Conservation (phyloP, 176 grass and related monocot genomes). For the Hyparrhenia diplandra region DNA sequence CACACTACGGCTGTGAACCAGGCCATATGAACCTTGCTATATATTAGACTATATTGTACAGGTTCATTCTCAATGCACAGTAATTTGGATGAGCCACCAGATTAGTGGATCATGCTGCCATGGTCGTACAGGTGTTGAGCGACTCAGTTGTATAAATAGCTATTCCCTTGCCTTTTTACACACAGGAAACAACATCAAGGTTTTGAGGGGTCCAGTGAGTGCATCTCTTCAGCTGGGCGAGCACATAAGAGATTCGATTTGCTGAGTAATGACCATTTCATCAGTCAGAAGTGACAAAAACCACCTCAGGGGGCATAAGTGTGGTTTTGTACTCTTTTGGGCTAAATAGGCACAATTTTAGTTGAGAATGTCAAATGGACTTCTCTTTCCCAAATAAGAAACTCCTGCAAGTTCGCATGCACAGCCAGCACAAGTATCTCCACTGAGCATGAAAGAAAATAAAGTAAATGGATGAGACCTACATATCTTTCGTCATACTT, state of each 20-base stretch:
- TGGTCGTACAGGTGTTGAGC: too few relatives aligned
- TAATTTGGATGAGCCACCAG: too few relatives aligned
- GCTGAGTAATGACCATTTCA: neutral
- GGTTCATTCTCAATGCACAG: too few relatives aligned
- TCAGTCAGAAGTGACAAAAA: neutral
- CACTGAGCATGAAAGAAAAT: neutral
- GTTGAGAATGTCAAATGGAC: neutral
- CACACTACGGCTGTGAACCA: too few relatives aligned
- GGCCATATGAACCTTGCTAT: too few relatives aligned
- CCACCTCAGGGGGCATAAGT: neutral
- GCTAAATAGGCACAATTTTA: neutral
- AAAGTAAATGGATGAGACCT: too few relatives aligned
- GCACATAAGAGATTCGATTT: neutral
- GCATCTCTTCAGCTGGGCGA: neutral
- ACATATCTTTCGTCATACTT: neutral
- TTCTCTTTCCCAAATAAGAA: neutral
- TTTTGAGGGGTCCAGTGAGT: neutral
- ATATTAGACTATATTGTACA: too few relatives aligned
- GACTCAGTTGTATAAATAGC: too few relatives aligned
- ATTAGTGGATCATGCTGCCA: too few relatives aligned
- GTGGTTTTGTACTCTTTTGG: neutral
- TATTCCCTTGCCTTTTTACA: neutral
- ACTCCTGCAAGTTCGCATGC: neutral
- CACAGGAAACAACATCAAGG: neutral
- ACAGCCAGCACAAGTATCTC: neutral